Percentiles rank a stretch among this genome's conserved stretches.
These are phyloP conservation scores for Penicillium silybi DNA, from an alignment of 495 filamentous ascomycete species.

Conservation along the genomic window DNA sequence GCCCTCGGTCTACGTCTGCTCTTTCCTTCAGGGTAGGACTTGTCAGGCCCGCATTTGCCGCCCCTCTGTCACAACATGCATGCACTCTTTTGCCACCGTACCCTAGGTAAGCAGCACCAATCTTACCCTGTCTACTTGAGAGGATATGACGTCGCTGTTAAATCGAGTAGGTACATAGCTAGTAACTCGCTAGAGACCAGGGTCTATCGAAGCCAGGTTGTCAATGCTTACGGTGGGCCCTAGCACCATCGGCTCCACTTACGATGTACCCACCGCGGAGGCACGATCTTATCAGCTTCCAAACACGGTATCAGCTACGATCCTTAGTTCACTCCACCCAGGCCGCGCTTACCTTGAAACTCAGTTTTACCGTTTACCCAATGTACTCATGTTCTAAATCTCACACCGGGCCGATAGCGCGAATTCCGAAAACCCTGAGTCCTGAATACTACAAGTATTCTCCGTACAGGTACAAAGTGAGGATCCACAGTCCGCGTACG, in stretches of 20 bases:
- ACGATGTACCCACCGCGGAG: too few species aligned
- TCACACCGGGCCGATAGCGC: not conserved
- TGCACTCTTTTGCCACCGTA: not conserved
- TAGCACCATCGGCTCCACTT: not conserved
- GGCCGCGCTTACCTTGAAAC: not conserved
- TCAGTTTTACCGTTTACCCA: not conserved
- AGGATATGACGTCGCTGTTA: not conserved
- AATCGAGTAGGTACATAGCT: too few species aligned
- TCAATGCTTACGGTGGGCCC: not conserved
- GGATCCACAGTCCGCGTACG: not conserved
- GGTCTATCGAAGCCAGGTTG: not conserved
- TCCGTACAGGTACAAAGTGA: too few species aligned
- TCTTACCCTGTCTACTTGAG: not conserved
- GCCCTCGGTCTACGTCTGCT: not conserved
- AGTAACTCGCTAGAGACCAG: not conserved
- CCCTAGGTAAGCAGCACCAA: not conserved
- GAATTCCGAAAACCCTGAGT: not conserved
- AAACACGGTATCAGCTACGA: not conserved
- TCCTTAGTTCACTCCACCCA: not conserved
- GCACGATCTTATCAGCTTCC: not conserved
- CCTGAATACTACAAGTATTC: not conserved
- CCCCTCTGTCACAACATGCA: not conserved
- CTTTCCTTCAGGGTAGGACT: not conserved
- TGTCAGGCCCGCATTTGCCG: not conserved
- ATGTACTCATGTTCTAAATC: not conserved